Base-by-base conservation (phyloP, 345 rosid genomes). In the Litchi chinensis region DNA sequence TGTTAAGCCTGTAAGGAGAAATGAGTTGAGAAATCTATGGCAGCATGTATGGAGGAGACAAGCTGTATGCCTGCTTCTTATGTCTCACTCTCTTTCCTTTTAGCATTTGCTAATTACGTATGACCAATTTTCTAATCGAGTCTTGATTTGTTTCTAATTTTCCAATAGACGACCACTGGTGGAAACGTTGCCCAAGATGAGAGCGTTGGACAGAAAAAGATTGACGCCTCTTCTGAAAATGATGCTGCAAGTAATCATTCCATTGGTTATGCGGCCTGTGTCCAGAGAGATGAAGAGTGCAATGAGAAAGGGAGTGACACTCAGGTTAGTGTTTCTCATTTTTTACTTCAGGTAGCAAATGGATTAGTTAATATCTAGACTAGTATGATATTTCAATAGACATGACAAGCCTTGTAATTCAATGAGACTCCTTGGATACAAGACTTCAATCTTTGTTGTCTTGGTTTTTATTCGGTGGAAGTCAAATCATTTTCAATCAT, bases 21-120 rank as follows among this genome's bases (percentile, higher is more conserved):
- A 96, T 69, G 99, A 96, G 86, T 79, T 96, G 68, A 94, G 91
- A 78, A 94, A 91, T 83, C 86, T 96, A 74, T 96, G 99, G 99
- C 99, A 93, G 87, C 98, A 96, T 86, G 95, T 91, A 43, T 96
- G 98, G 99, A 93, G 98, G 86, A 93, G 97, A 89, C 93, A 88
- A 88, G 68, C 86, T 41, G 99, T 95, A 92, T 77, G 98, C 84
- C 66, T 65, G 44, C 72, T 72, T 50, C 22, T 41, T 26, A 32
- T 67, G 63, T 77, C 40, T 15, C 52, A 10, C 19, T 1, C 39
- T 59, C 39, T 65, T 24, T 73, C 24, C 22, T 81, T 75, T 65
- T 28, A 10, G 19, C 18, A 66, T 11, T 50, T 75, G 22, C 41
- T 71, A 57, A 44, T 5, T 54, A 60, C 32, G 68, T 82, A 44